Conservation (phyloP, 176 grass and related monocot species). For the Aegilops bicornis region DNA sequence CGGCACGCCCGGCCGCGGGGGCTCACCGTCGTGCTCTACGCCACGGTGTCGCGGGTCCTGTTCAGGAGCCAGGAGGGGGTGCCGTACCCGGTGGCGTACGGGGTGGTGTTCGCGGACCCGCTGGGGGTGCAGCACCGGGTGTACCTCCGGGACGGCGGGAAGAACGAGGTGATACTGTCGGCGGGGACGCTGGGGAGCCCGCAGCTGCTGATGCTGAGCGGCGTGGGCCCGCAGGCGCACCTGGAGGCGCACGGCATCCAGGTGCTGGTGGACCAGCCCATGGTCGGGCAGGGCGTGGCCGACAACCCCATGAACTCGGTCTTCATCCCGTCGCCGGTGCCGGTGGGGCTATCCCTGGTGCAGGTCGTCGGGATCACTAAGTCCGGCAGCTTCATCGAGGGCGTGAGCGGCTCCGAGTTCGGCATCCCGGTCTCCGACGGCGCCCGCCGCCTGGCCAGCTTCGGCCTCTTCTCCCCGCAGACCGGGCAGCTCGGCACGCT, state of each 20-base stretch:
- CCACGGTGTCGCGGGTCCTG: conserved; percentile 54
- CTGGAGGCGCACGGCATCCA: conserved; percentile 59
- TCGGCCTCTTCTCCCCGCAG: conserved; percentile 75
- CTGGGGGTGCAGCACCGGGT: conserved; percentile 50
- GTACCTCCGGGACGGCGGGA: conserved; percentile 48
- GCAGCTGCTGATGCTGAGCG: conserved; percentile 87
- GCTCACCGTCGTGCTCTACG: conserved; percentile 66
- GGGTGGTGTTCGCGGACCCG: conserved; percentile 70
- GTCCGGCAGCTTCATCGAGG: conserved; percentile 79
- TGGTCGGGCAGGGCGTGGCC: conserved; percentile 73
- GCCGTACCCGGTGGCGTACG: conserved; percentile 56
- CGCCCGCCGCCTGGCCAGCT: conserved; percentile 25
- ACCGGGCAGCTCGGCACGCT: conserved; percentile 68
- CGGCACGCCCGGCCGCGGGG: conserved; percentile 51
- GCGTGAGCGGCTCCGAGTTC: conserved; percentile 66
- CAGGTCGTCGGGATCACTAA: conserved; percentile 79
- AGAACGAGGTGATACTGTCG: conserved; percentile 67
- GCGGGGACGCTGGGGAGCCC: conserved; percentile 79
- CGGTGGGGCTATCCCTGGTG: conserved; percentile 54
- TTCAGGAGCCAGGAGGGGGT: conserved; percentile 47
- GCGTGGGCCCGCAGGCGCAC: conserved; percentile 66
- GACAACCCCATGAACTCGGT: conserved; percentile 91
- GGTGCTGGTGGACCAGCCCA: conserved; percentile 62
- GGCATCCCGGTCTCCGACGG: conserved; percentile 34
- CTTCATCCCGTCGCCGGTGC: conserved; percentile 63